phyloP scores from a whole-genome alignment of 164 flowering plant genomes.

The Sedum album region DNA sequence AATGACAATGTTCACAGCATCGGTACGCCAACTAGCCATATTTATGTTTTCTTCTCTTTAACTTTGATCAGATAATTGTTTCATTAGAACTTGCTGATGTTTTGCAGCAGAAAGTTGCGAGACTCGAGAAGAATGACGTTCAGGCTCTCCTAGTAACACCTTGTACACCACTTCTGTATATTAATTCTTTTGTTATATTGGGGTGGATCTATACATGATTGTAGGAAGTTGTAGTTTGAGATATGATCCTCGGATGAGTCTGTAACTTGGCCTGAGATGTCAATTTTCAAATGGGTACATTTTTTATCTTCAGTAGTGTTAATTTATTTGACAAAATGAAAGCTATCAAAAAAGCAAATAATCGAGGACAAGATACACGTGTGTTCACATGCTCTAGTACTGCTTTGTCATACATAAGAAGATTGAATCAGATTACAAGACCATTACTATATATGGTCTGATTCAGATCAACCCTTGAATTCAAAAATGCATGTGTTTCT shows the following conservation, averaged over 20 bases:
- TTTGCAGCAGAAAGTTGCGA: neutral
- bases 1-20: slow-evolving; percentile 8
- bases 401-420: neutral
- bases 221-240: neutral
- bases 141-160: neutral
- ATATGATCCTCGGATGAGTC: neutral
- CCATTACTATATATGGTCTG: neutral
- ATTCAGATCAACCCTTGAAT: neutral
- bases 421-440: neutral
- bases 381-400: neutral
- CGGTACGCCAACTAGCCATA: slow-evolving; percentile 5
- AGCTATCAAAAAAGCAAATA: no score
- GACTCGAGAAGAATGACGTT: neutral
- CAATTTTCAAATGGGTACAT: neutral
- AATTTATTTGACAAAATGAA: no score
- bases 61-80: neutral
- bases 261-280: neutral
- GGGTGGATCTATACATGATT: neutral
- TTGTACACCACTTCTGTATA: neutral
- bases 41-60: no score
- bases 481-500: neutral
- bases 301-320: no score
- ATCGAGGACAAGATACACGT: no score
- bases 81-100: neutral
- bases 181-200: neutral